A percentile compares a stretch with the other conserved stretches of the same genome.
Conservation (phyloP, 106 monocot genomes). For the Allium cepa region DNA sequence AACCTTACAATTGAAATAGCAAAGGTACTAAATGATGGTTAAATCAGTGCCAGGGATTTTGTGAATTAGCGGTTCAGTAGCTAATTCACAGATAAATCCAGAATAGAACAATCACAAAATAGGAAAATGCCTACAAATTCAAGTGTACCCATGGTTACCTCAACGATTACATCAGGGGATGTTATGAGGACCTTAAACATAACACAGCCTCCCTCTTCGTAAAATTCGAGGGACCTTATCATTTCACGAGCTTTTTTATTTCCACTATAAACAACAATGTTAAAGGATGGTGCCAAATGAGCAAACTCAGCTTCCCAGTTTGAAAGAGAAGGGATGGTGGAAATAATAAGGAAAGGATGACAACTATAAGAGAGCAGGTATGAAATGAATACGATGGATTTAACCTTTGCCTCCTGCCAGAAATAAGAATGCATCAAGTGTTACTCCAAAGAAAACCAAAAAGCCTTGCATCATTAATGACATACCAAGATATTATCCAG, state of each 20-base stretch:
- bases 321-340: conserved; percentile 21
- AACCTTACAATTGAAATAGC: no score
- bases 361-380: conserved; percentile 14
- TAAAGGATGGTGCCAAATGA: conserved; percentile 35
- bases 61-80: no score
- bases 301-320: conserved; percentile 41
- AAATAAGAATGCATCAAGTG: not conserved
- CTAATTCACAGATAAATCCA: no score
- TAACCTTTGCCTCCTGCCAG: conserved; percentile 42
- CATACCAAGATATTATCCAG: no score
- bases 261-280: conserved; percentile 41
- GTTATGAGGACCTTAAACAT: conserved; percentile 57
- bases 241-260: conserved; percentile 31
- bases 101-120: no score
- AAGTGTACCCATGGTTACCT: conserved; percentile 23
- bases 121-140: no score
- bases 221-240: conserved; percentile 44
- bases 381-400: conserved; percentile 33
- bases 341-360: conserved; percentile 47
- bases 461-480: no score
- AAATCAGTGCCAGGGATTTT: no score
- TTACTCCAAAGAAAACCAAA: not conserved
- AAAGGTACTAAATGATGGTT: no score
- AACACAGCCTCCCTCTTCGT: conserved; percentile 37
- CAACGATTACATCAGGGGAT: conserved; percentile 26